Conservation (phyloP, 2,329 filamentous ascomycete genomes). For the Diaporthe sp. region DNA sequence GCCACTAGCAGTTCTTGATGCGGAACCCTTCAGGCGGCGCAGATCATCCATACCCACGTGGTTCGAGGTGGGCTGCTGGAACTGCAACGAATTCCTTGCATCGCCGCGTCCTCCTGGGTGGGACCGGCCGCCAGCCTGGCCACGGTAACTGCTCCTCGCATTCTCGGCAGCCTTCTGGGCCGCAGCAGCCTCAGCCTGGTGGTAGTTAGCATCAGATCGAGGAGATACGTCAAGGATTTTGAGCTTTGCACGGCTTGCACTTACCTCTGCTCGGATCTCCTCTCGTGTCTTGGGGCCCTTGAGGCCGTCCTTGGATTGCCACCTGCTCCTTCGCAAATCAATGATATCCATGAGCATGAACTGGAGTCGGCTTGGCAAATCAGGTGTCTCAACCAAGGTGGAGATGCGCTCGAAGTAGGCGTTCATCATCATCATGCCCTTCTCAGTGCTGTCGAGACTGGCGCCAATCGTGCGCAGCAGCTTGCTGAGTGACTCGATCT, state of each 20-base stretch:
- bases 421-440: conserved; percentile 89
- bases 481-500: conserved; percentile 96
- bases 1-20: conserved; percentile 72
- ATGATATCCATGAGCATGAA: conserved; percentile 98
- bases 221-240: too few species aligned
- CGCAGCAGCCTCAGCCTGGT: conserved; percentile 78
- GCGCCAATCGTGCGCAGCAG: conserved; percentile 91
- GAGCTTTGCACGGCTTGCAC: conserved; percentile 46
- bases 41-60: conserved; percentile 93
- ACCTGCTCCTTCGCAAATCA: conserved; percentile 83
- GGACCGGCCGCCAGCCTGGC: conserved; percentile 77
- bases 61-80: conserved; percentile 83
- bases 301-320: conserved; percentile 89
- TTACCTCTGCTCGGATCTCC: conserved; percentile 86
- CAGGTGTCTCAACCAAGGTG: conserved; percentile 82
- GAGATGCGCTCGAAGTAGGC: conserved; percentile 94
- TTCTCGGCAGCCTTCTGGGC: conserved; percentile 86
- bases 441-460: conserved; percentile 86
- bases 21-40: conserved; percentile 79
- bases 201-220: conserved; percentile 45
- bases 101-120: conserved; percentile 81
- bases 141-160: conserved; percentile 73
- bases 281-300: conserved; percentile 98
- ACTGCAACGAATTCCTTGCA: conserved; percentile 83
- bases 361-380: conserved; percentile 86